Conservation (phyloP, 768 basidiomycete genomes). For the Lentinula detonsa region DNA sequence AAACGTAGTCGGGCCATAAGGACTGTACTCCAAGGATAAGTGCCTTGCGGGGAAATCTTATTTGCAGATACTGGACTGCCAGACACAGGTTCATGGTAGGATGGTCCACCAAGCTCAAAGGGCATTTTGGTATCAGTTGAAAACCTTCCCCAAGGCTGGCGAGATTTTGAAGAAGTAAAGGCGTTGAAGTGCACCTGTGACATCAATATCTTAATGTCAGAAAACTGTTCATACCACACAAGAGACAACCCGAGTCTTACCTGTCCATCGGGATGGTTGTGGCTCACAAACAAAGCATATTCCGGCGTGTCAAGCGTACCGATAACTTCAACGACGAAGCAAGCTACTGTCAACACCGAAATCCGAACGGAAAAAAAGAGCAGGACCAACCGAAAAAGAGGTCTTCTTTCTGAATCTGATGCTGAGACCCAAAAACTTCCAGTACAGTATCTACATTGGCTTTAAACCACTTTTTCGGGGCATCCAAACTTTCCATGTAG, state of each 20-base stretch:
- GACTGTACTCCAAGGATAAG: constrained; percentile 47
- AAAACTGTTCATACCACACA: background rate
- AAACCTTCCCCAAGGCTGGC: constrained; percentile 73
- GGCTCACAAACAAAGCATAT: constrained; percentile 73
- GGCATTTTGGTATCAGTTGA: constrained; percentile 46
- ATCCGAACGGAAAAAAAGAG: background rate
- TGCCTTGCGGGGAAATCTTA: constrained; percentile 44
- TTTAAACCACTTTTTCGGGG: constrained; percentile 70
- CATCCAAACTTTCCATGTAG: constrained; percentile 56
- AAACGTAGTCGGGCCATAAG: constrained; percentile 62
- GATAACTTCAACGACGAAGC: constrained; percentile 37
- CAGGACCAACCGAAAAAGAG: constrained; percentile 37
- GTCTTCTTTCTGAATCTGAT: constrained; percentile 53
- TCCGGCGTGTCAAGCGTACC: constrained; percentile 67
- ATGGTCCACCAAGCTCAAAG: constrained; percentile 36
- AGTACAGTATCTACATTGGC: constrained; percentile 62
- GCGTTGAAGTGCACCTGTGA: constrained; percentile 65
- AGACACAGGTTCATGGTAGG: constrained; percentile 35
- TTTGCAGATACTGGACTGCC: constrained; percentile 33
- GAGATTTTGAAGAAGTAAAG: constrained; percentile 40
- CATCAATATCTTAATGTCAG: background rate
- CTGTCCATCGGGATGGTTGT: constrained; percentile 57
- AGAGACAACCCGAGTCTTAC: constrained; percentile 18
- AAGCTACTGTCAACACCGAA: background rate
- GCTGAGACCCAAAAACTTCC: constrained; percentile 40